A percentile compares a stretch with the other conserved stretches of the same genome.
phyloP scores from a whole-genome alignment of 2,329 filamentous ascomycete genomes.

The Reticulascus tulasneorum region DNA sequence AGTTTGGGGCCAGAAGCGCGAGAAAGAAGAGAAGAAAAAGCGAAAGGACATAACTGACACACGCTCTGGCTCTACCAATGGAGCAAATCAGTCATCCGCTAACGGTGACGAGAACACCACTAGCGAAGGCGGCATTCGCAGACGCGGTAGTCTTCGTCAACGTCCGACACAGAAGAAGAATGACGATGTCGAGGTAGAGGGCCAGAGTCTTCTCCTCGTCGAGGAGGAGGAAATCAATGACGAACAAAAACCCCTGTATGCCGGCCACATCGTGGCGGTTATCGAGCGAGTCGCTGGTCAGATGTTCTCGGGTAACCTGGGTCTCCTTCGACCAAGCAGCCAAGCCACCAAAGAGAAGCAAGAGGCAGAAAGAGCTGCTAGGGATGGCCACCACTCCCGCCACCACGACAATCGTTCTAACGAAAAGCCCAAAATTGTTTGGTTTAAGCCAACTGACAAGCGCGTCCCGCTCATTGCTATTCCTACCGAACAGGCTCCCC shows the following conservation, averaged over 20 bases:
- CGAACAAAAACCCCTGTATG: slow-evolving; percentile 95
- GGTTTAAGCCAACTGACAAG: slow-evolving; percentile 99
- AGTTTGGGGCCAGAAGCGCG: slow-evolving; percentile 96
- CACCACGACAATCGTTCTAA: slow-evolving; percentile 79
- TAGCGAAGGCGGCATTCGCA: slow-evolving; percentile 79
- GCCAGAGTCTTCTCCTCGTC: slow-evolving; percentile 91
- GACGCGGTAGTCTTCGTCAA: slow-evolving; percentile 91
- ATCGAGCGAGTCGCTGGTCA: slow-evolving; percentile 95
- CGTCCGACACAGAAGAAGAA: slow-evolving; percentile 99
- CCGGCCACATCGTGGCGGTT: slow-evolving; percentile 94
- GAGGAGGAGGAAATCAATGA: slow-evolving; percentile 99
- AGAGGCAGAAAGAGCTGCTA: slow-evolving; percentile 88
- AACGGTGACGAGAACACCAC: slow-evolving; percentile 61
- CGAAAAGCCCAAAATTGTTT: slow-evolving; percentile 99
- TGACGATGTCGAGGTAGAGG: slow-evolving; percentile 97
- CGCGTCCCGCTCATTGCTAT: slow-evolving; percentile 97
- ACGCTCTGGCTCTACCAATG: slow-evolving; percentile 70
- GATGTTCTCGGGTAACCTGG: slow-evolving; percentile 97
- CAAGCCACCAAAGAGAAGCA: slow-evolving; percentile 99
- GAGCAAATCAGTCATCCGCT: slow-evolving; percentile 59
- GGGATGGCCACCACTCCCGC: slow-evolving; percentile 70
- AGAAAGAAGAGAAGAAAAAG: slow-evolving; percentile 99
- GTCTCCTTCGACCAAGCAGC: slow-evolving; percentile 89
- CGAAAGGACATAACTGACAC: slow-evolving; percentile 97
- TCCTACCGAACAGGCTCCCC: slow-evolving; percentile 93